Base-by-base conservation (phyloP, 495 filamentous ascomycete genomes). In the Sabuloglossum arenarium region DNA sequence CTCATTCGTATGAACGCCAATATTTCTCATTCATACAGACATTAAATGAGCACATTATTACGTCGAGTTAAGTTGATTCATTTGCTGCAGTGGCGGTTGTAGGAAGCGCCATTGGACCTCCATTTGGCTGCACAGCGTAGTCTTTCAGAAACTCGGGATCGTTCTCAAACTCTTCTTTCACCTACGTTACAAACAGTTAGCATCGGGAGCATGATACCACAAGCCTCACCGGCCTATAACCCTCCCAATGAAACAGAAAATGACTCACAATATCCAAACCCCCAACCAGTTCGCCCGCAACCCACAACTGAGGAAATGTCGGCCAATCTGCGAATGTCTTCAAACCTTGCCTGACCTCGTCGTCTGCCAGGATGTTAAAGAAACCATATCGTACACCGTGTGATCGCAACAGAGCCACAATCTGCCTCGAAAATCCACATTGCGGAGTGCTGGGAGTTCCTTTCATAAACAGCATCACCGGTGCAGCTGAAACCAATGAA, bases 301-400 rank as follows among this genome's bases (percentile, higher is more conserved):
- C 73, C 77, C 85, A 96, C 54, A 96, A 69, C 68, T 96, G 89
- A 14, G 89, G 88, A 69, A 85, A 99, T 0, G 91, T 99, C 1
- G 91, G 93, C 91, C 91, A 97, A 49, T 95, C 90, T 11, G 88
- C 85, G 67, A 83, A 95, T 65, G 84, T 80, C 75, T 97, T 99
- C 62, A 99, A 68, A 5, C 91, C 91, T 70, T 97, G 89, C 37
- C 91, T 75, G 19, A 99, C 93, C 61, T 96, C 91, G 63, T 99
- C 91, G 68, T 99, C 91, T 59, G 91, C 91, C 55, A 99, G 69
- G 60, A 94, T 97, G 64, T 99, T 97, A 71, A 99, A 99, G 75
- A 97, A 97, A 6, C 91, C 93, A 68, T 97, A 99, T 65, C 90
- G 84, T 37, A 99, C 83, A 53, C 82, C 81, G 58, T 82, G 79